Percentiles rank a stretch among this genome's conserved stretches.
Evolutionary conservation across 2,329 filamentous ascomycete genomes (phyloP).

Genomic region (Zasmidium angulare): DNA sequence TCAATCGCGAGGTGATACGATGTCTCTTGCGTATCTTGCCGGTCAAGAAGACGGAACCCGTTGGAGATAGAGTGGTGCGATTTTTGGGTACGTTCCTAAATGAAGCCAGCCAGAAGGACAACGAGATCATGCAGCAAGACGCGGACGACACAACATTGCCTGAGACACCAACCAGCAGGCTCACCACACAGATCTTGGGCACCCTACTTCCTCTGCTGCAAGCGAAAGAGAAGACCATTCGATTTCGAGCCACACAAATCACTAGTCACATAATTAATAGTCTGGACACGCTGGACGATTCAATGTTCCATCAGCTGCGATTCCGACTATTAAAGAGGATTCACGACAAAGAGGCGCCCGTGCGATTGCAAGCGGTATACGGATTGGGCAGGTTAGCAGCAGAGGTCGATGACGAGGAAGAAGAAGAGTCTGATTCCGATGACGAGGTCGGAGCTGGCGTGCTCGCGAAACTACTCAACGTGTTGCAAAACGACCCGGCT

Average conservation of each 20-base stretch:
- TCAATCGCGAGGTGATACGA: constrained; percentile 81
- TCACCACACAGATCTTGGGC: constrained; percentile 72
- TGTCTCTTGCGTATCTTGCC: constrained; percentile 80
- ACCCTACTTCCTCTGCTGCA: constrained; percentile 72
- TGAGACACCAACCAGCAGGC: constrained; percentile 79
- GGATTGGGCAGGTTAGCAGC: constrained; percentile 80
- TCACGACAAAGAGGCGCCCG: constrained; percentile 89
- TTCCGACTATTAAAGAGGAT: constrained; percentile 80
- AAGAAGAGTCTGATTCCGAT: constrained; percentile 68
- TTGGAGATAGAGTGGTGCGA: constrained; percentile 79
- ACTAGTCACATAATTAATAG: constrained; percentile 91
- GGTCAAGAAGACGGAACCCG: constrained; percentile 87
- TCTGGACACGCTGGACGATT: constrained; percentile 87
- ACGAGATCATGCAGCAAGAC: constrained; percentile 39
- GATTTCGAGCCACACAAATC: constrained; percentile 86
- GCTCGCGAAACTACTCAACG: constrained; percentile 78
- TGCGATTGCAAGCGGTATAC: constrained; percentile 87
- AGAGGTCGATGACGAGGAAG: constrained; percentile 64
- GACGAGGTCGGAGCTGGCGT: constrained; percentile 65
- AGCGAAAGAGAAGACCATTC: constrained; percentile 88
- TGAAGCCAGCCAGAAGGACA: constrained; percentile 62
- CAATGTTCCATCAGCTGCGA: constrained; percentile 79
- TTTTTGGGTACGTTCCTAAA: constrained; percentile 87
- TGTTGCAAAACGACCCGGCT: constrained; percentile 89
- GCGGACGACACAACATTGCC: constrained; percentile 67